Percentiles rank a stretch among this genome's conserved stretches.
Evolutionary conservation across 495 filamentous ascomycete genomes (phyloP).

Genomic region (Penicillium tannophilum): DNA sequence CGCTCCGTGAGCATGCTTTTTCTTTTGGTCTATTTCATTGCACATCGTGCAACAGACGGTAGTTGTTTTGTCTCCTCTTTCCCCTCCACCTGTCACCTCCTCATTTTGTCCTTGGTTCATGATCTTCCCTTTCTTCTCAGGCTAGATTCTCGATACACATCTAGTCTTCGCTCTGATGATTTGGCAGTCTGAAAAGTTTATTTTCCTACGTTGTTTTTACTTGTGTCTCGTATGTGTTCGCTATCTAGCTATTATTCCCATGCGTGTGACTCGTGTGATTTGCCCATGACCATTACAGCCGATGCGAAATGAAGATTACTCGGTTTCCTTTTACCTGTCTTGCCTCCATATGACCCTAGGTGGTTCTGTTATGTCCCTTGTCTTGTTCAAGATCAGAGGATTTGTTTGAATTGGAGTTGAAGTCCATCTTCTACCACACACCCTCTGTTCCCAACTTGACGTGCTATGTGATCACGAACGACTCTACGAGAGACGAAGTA

Average conservation of each 20-base stretch:
- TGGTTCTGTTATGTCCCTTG: slow-evolving; percentile 20
- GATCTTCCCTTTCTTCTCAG: slow-evolving; percentile 30
- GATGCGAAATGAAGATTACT: slow-evolving; percentile 40
- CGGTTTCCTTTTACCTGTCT: slow-evolving; percentile 23
- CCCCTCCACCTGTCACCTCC: slow-evolving; percentile 11
- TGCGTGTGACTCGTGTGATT: slow-evolving; percentile 41
- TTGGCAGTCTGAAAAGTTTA: slow-evolving; percentile 51
- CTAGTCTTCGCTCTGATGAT: slow-evolving; percentile 42
- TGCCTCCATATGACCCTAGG: slow-evolving; percentile 10
- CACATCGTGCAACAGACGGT: slow-evolving; percentile 18
- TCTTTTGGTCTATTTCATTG: slow-evolving; percentile 16
- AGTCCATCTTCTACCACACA: background rate
- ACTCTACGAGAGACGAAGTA: slow-evolving; percentile 22
- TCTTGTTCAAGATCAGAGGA: slow-evolving; percentile 12
- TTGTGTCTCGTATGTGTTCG: slow-evolving; percentile 26
- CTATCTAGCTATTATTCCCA: slow-evolving; percentile 44
- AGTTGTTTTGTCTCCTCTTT: slow-evolving; percentile 23
- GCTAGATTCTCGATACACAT: slow-evolving; percentile 40
- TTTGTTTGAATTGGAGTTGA: background rate
- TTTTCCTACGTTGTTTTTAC: slow-evolving; percentile 18
- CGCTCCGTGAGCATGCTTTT: slow-evolving; percentile 18
- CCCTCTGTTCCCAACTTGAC: slow-evolving; percentile 6
- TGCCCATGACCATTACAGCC: slow-evolving; percentile 45
- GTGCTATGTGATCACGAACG: slow-evolving; percentile 21
- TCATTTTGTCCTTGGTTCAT: slow-evolving; percentile 24